Conservation (phyloP, 306 rosid genomes). For the Gleditsia sinensis region DNA sequence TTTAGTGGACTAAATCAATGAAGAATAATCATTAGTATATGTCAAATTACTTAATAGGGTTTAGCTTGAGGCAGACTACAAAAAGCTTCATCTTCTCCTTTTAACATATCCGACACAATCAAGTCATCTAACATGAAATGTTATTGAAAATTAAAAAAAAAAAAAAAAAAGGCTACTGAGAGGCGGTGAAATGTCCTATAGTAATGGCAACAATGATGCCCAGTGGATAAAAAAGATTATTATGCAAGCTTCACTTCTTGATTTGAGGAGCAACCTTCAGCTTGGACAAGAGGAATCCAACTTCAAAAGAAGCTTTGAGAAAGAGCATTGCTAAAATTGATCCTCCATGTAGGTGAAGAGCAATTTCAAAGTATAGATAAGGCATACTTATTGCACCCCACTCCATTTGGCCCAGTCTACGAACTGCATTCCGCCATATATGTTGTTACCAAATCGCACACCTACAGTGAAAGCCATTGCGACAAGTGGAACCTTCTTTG, state of each 20-base stretch:
- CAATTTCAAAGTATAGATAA: background rate
- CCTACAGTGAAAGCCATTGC: constrained; percentile 90
- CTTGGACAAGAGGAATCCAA: constrained; percentile 20
- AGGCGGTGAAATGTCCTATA: constrained; percentile 24
- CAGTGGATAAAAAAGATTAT: background rate
- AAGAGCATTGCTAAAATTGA: background rate
- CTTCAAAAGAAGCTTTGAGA: constrained; percentile 8
- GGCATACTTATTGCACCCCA: constrained; percentile 67
- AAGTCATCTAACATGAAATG: constrained; percentile 23
- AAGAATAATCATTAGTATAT: too few relatives aligned
- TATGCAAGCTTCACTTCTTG: constrained; percentile 23
- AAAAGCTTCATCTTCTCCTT: background rate
- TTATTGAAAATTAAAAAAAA: too few relatives aligned
- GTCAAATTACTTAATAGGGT: too few relatives aligned
- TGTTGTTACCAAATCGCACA: constrained; percentile 81
- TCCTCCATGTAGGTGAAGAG: background rate
- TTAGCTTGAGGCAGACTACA: background rate
- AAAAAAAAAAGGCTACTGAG: background rate
- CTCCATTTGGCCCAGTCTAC: constrained; percentile 95
- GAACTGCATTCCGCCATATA: constrained; percentile 95
- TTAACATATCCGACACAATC: background rate
- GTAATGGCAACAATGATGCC: constrained; percentile 5
- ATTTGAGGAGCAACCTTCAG: constrained; percentile 27
- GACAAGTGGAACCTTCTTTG: constrained; percentile 74
- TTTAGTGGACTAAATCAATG: too few relatives aligned